Base-by-base conservation (phyloP, 345 rosid species). In the Combretum micranthum region DNA sequence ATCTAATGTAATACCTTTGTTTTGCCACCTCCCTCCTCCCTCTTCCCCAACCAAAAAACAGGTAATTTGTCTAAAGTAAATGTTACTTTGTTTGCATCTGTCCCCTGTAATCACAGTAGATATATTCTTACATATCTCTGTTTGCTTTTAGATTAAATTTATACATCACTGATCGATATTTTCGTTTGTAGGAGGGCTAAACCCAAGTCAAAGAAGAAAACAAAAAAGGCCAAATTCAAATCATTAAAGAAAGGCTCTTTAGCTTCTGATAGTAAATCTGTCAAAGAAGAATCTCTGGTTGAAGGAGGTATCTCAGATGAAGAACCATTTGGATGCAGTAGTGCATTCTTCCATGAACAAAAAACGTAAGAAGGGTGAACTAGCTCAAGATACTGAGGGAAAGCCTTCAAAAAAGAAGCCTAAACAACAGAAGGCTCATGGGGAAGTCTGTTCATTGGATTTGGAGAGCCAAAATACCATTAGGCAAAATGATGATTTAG, bases 211-310 rank as follows among this genome's bases (percentile, higher is more conserved):
- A 94, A 85, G 83, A 94, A 90, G 78, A 94, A 82, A 77, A 64
- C 78, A 15, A 94, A 87, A 81, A 94, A 94, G 78, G 79, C 96
- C 42, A 94, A 87, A 76, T 90, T 77, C 72, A 94, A 86, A 67
- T 94, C 96, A 63, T 75, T 90, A 64, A 90, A 87, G 80, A 94
- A 86, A 68, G 93, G 88, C 65, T 76, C 96, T 50, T 67, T 90
- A 52, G 62, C 80, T 80, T 80, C 87, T 64, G 93, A 78, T 63
- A 45, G 70, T 55, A 84, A 80, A 72, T 73, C 67, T 47, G 75
- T 72, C 54, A 84, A 85, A 77, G 68, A 70, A 64, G 84, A 79
- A 58, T 52, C 65, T 53, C 67, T 72, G 22, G 53, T 52, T 19
- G 87, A 87, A 49, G 65, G 77, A 60, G 64, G 65, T 71, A 83